A percentile compares a stretch with the other conserved stretches of the same genome.
phyloP scores from a whole-genome alignment of 2,329 filamentous ascomycete genomes.

The Ophiosphaerella korrae region DNA sequence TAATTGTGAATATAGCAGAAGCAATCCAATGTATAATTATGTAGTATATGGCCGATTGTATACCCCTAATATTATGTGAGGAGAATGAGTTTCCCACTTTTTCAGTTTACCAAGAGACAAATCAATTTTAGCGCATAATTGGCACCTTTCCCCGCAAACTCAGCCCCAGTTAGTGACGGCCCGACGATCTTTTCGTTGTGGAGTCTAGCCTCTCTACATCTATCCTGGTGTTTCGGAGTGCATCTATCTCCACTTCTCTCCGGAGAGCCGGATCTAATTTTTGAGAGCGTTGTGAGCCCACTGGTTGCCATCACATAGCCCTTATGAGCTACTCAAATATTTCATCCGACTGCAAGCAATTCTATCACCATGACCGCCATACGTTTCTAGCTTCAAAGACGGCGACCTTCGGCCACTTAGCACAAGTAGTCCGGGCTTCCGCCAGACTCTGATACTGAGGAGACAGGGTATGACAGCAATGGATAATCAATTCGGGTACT shows the following conservation, averaged over 20 bases:
- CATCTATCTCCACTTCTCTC: slow-evolving; percentile 32
- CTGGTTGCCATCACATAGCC: slow-evolving; percentile 1
- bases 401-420: slow-evolving; percentile 9
- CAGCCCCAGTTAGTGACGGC: slow-evolving; percentile 21
- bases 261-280: slow-evolving; percentile 25
- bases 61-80: too few relatives aligned
- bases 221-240: slow-evolving; percentile 20
- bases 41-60: too few relatives aligned
- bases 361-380: slow-evolving; percentile 5
- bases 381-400: slow-evolving; percentile 4
- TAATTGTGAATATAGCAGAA: too few relatives aligned
- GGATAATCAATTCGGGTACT: too few relatives aligned
- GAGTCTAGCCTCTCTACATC: slow-evolving; percentile 27
- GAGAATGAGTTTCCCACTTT: too few relatives aligned
- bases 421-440: not conserved
- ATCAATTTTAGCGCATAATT: not conserved
- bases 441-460: too few relatives aligned
- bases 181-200: slow-evolving; percentile 25
- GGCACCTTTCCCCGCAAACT: slow-evolving; percentile 39
- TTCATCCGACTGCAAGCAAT: not conserved
- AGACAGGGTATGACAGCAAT: too few relatives aligned
- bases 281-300: slow-evolving; percentile 1
- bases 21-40: too few relatives aligned
- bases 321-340: slow-evolving; percentile 1
- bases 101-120: not conserved